phyloP scores from a whole-genome alignment of 2,329 filamentous ascomycete genomes.

The Monosporascus sp. region DNA sequence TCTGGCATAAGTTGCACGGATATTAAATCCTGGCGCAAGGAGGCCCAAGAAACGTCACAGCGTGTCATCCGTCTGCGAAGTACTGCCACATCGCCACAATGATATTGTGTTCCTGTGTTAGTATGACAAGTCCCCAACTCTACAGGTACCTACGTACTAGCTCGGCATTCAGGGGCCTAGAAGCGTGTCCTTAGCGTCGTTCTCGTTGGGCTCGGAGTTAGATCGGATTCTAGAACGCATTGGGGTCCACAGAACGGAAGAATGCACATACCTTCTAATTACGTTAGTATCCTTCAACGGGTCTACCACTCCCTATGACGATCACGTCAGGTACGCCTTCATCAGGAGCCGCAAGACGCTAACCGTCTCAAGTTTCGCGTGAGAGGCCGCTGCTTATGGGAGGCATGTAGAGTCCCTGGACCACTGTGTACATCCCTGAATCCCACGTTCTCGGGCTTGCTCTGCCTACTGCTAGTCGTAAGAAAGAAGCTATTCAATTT shows the following conservation, averaged over 20 bases:
- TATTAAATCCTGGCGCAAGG: background rate
- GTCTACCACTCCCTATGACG: background rate
- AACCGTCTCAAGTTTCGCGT: background rate
- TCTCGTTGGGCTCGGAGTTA: too few species aligned
- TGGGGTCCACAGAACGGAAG: background rate
- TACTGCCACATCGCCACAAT: background rate
- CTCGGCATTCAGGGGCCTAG: too few species aligned
- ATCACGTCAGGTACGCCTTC: background rate
- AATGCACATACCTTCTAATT: background rate
- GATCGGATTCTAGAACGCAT: too few species aligned
- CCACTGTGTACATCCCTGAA: background rate
- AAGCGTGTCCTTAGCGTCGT: too few species aligned
- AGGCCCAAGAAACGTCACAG: background rate
- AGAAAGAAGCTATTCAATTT: background rate
- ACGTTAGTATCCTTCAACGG: background rate
- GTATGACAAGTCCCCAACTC: background rate
- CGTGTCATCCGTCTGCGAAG: background rate
- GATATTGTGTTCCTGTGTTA: background rate
- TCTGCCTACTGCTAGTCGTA: background rate
- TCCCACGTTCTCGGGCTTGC: background rate
- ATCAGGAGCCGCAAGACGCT: background rate
- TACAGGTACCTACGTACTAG: too few species aligned
- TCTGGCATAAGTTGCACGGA: background rate
- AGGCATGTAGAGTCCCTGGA: too few species aligned
- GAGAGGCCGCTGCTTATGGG: background rate